Percentiles rank a stretch among this genome's conserved stretches.
Conservation (phyloP, 306 rosid genomes). For the Cicer arietinum region DNA sequence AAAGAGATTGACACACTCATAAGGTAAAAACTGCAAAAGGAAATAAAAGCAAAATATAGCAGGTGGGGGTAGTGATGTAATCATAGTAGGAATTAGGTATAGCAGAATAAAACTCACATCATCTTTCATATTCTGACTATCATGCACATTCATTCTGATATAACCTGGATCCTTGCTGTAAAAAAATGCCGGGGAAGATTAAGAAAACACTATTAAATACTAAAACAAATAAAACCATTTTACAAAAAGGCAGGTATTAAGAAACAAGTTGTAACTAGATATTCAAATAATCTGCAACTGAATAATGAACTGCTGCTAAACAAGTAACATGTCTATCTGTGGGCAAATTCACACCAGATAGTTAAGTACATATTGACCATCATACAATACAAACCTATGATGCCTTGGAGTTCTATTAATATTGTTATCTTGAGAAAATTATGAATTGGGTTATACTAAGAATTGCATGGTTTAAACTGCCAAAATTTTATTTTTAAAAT, state of each 20-base stretch:
- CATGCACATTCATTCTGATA: slow-evolving; percentile 70
- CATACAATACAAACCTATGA: slow-evolving; percentile 12
- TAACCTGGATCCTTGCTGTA: slow-evolving; percentile 98
- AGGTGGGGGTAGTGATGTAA: not conserved
- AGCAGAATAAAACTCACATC: slow-evolving; percentile 63
- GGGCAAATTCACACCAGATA: slow-evolving; percentile 13
- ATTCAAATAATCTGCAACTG: slow-evolving; percentile 6
- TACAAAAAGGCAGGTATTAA: not conserved
- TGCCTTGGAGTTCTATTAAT: slow-evolving; percentile 27
- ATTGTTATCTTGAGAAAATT: slow-evolving; percentile 16
- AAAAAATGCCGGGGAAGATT: slow-evolving; percentile 25
- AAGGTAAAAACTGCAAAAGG: slow-evolving; percentile 16
- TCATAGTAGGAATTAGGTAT: slow-evolving; percentile 5
- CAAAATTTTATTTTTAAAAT: slow-evolving; percentile 19
- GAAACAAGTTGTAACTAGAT: slow-evolving; percentile 32
- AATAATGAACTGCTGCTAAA: slow-evolving; percentile 8
- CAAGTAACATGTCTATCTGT: not conserved
- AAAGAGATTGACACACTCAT: not conserved
- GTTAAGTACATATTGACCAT: slow-evolving; percentile 5
- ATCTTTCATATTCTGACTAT: slow-evolving; percentile 76
- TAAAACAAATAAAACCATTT: slow-evolving; percentile 28
- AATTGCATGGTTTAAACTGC: slow-evolving; percentile 24
- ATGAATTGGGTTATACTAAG: slow-evolving; percentile 8
- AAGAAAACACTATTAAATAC: slow-evolving; percentile 31
- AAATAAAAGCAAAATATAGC: slow-evolving; percentile 24